Evolutionary conservation across 2,329 filamentous ascomycete species (phyloP).

Genomic region (Ramularia endophylla): DNA sequence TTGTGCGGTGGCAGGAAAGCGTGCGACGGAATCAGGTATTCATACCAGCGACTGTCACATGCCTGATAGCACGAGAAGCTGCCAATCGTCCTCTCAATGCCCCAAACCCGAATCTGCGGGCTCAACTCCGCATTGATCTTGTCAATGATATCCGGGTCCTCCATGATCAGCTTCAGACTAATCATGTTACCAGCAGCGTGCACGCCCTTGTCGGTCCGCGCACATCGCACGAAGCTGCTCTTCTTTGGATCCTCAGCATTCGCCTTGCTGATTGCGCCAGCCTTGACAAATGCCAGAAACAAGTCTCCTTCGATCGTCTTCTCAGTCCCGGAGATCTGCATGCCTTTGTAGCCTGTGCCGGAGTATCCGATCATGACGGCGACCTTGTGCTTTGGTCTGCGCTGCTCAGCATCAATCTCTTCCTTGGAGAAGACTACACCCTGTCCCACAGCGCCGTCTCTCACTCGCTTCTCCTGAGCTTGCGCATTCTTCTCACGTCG

Average conservation of each 20-base stretch:
- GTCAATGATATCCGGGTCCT: conserved; percentile 78
- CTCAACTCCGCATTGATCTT: conserved; percentile 86
- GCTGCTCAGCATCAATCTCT: conserved; percentile 80
- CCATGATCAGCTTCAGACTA: conserved; percentile 90
- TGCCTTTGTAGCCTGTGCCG: conserved; percentile 92
- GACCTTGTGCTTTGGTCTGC: conserved; percentile 91
- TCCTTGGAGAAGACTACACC: conserved; percentile 57
- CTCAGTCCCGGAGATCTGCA: conserved; percentile 66
- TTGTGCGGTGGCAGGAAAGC: conserved; percentile 90
- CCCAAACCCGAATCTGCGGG: conserved; percentile 91
- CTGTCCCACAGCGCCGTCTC: conserved; percentile 38
- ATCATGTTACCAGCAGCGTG: conserved; percentile 95
- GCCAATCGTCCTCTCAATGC: conserved; percentile 80
- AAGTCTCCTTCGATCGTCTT: conserved; percentile 96
- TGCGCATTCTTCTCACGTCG: conserved; percentile 39
- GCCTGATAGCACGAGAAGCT: conserved; percentile 92
- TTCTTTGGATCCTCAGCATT: conserved; percentile 98
- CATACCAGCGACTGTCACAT: conserved; percentile 94
- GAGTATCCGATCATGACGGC: conserved; percentile 94
- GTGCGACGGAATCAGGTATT: conserved; percentile 93
- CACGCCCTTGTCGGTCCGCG: conserved; percentile 94
- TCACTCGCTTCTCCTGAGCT: conserved; percentile 39
- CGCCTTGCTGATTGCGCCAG: conserved; percentile 90
- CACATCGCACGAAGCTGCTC: conserved; percentile 87
- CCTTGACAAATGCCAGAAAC: conserved; percentile 84